Base-by-base conservation (phyloP, 2,329 filamentous ascomycete species). In the Amauroascus niger region DNA sequence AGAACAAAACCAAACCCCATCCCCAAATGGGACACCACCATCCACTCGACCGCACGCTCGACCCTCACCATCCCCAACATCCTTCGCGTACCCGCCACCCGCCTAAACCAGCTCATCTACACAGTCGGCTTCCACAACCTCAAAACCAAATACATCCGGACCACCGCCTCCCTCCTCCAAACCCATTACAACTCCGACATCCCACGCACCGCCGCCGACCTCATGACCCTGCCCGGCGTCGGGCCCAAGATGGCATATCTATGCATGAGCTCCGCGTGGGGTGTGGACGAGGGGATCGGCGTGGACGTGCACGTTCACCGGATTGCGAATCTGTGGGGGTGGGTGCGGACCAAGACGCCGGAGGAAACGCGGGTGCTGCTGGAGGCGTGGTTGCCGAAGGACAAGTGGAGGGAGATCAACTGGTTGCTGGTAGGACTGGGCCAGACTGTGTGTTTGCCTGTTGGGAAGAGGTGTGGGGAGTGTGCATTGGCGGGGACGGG, bases 201-300 rank as follows among this genome's bases (percentile, higher is more conserved):
- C 53, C 90, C 90, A 1, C 76, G 84, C 57, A 86, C 84, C 0
- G 81, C 91, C 49, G 78, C 83, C 58, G 88, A 85, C 0, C 76
- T 96, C 18, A 83, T 83, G 49, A 80, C 81, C 1, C 77, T 95
- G 0, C 89, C 89, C 0, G 90, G 90, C 4, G 90, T 96, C 0
- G 90, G 90, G 0, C 90, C 90, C 28, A 96, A 96, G 72, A 96
- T 96, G 90, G 89, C 85, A 11, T 90, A 93, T 67, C 79, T 96
- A 20, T 91, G 86, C 66, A 80, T 95, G 74, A 85, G 83, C 45
- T 85, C 85, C 0, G 87, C 84, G 64, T 78, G 84, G 84, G 81
- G 81, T 1, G 73, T 77, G 43, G 76, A 81, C 48, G 77, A 83
- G 60, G 90, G 90, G 6, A 95, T 96, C 59, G 90, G 90, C 24